Base-by-base conservation (phyloP, 805 yeast species). In the Pichia exigua region DNA sequence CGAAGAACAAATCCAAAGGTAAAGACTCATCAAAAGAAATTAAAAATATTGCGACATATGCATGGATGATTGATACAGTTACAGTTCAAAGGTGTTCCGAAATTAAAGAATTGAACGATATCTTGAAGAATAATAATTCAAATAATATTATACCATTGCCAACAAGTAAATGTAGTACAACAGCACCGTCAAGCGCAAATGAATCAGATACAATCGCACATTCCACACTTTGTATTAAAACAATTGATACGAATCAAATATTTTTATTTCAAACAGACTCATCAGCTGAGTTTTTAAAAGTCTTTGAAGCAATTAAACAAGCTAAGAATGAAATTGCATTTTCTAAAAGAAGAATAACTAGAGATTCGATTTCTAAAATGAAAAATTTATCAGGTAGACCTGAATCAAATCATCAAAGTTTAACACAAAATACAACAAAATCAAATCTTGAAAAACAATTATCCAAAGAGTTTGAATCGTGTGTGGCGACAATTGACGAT, bases 261-360 rank as follows among this genome's bases (percentile, higher is more conserved):
- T 82, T 76, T 58, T 73, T 82, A 9, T 82, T 77, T 59, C 84
- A 78, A 58, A 82, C 87, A 0, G 86, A 82, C 58, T 67, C 82
- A 48, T 63, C 71, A 53, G 83, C 78, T 57, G 86, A 82, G 60
- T 80, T 72, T 61, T 64, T 71, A 12, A 79, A 76, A 55, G 73
- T 86, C 4, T 66, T 77, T 38, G 74, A 75, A 18, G 79, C 82
- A 0, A 78, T 77, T 51, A 75, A 82, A 57, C 76, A 78, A 58
- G 90, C 88, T 0, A 77, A 46, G 45, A 32, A 48, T 32, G 53
- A 54, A 4, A 12, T 43, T 27, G n/a, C 47, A 8, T 42, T 45
- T 28, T 28, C 50, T 38, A 73, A 73, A 43, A 73, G 74, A 44
- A 68, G 68, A 49, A 73, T 69, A 49, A 50, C 76, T 26, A 67